phyloP scores from a whole-genome alignment of 75 land plant genomes.

The Pinus albicaulis region DNA sequence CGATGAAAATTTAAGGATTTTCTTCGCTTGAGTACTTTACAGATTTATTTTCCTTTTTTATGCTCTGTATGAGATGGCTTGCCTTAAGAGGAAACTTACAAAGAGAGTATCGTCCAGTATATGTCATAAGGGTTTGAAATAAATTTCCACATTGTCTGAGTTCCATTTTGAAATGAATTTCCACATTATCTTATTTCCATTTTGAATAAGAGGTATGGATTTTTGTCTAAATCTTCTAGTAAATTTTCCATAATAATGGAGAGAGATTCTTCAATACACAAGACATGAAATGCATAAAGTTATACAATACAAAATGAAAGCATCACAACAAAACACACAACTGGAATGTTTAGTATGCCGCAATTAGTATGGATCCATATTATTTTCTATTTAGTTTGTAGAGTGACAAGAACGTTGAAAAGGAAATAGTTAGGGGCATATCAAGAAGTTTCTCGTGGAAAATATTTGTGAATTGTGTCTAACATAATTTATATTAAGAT shows the following conservation, averaged over 20 bases:
- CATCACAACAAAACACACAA: constrained; percentile 7
- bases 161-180: background rate
- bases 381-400: too few species aligned
- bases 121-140: background rate
- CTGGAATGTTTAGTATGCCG: constrained; percentile 1
- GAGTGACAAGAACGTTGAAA: too few species aligned
- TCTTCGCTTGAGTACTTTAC: too few species aligned
- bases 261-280: constrained; percentile 7
- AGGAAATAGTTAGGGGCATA: too few species aligned
- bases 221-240: background rate
- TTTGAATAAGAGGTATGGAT: too few species aligned
- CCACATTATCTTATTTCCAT: too few species aligned
- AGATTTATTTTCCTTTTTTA: background rate
- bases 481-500: too few species aligned
- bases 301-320: background rate
- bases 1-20: too few species aligned
- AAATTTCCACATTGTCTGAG: background rate
- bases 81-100: background rate
- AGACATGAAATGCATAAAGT: constrained; percentile 8
- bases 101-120: background rate
- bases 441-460: too few species aligned
- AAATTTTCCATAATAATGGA: background rate
- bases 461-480: too few species aligned
- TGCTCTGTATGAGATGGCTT: background rate
- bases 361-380: background rate